phyloP scores from a whole-genome alignment of 2,329 filamentous ascomycete species.

The Domatiomyces globalis region DNA sequence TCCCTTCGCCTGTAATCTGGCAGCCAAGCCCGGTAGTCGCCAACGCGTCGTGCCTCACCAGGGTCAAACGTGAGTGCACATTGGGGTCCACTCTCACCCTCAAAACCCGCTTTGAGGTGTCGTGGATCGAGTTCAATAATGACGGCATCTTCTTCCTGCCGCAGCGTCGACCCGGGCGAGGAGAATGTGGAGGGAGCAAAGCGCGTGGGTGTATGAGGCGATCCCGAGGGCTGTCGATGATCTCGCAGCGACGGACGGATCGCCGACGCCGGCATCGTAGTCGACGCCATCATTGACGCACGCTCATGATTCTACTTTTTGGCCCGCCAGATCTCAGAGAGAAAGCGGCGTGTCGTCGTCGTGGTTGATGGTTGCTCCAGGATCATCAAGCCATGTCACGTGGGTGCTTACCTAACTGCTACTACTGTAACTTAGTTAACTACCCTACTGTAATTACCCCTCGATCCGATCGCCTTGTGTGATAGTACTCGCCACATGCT shows the following conservation, averaged over 20 bases:
- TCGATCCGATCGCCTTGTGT: too few relatives aligned
- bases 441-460: too few relatives aligned
- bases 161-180: constrained; percentile 43
- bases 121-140: constrained; percentile 73
- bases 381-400: not conserved
- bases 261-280: constrained; percentile 9
- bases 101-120: constrained; percentile 68
- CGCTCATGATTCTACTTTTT: not conserved
- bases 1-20: constrained; percentile 37
- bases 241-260: constrained; percentile 14
- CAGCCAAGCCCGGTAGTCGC: constrained; percentile 65
- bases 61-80: constrained; percentile 62
- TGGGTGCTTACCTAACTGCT: not conserved
- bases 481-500: too few relatives aligned
- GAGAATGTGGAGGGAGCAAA: constrained; percentile 42
- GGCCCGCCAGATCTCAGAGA: too few relatives aligned
- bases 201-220: constrained; percentile 50
- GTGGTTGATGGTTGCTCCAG: not conserved
- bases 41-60: constrained; percentile 59
- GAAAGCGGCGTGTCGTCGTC: not conserved
- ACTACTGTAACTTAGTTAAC: too few relatives aligned
- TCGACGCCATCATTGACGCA: constrained; percentile 7
- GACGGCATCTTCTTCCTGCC: constrained; percentile 68
- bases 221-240: constrained; percentile 8
- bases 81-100: constrained; percentile 60